Percentiles rank a stretch among this genome's conserved stretches.
Evolutionary conservation across 108 stramenopile species (phyloP).

Genomic region (Fragilaria crotonensis): DNA sequence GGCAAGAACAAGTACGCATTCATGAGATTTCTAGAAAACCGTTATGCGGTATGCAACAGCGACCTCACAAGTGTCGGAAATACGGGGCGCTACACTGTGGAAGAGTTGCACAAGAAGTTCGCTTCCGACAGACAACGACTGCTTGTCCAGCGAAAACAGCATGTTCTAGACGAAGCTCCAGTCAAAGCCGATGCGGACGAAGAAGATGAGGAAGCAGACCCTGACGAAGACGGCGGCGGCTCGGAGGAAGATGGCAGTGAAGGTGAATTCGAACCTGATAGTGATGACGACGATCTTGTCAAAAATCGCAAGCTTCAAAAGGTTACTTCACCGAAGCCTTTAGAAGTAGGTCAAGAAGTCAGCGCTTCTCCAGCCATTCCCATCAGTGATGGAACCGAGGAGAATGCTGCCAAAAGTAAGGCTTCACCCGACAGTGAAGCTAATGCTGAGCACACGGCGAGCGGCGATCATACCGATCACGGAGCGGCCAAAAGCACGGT

Average conservation of each 20-base stretch:
- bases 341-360: neutral
- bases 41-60: constrained; percentile 30
- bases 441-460: neutral
- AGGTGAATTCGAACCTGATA: constrained; percentile 63
- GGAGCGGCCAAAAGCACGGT: constrained; percentile 13
- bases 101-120: constrained; percentile 54
- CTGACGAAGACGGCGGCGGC: constrained; percentile 35
- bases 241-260: constrained; percentile 59
- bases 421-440: neutral
- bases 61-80: constrained; percentile 60
- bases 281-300: constrained; percentile 68
- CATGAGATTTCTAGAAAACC: constrained; percentile 61
- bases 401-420: neutral
- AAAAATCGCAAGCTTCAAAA: neutral
- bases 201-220: constrained; percentile 18
- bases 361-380: neutral
- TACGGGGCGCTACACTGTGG: constrained; percentile 46
- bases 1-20: constrained; percentile 59
- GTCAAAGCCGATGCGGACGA: constrained; percentile 32
- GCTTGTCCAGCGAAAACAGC: constrained; percentile 42
- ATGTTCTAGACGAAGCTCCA: constrained; percentile 23
- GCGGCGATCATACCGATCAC: neutral
- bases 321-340: neutral
- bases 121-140: constrained; percentile 59
- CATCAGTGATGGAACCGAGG: neutral